Evolutionary conservation across 495 filamentous ascomycete species (phyloP).

Genomic region (Daldinia vernicosa): DNA sequence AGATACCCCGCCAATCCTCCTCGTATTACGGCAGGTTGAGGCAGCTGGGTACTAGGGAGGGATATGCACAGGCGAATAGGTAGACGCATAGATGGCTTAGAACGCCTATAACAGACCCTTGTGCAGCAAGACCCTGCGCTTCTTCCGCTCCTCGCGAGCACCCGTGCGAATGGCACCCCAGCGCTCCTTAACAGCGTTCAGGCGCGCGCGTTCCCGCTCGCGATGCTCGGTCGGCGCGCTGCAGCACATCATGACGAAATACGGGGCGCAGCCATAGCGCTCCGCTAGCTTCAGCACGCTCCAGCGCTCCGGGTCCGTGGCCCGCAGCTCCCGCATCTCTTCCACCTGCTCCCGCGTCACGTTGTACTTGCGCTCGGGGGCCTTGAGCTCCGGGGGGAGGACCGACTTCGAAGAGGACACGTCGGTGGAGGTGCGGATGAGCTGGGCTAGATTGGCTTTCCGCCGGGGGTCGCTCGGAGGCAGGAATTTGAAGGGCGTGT

Average conservation of each 20-base stretch:
- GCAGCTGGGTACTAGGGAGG: background rate
- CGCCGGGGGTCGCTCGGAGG: conserved; percentile 79
- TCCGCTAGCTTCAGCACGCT: conserved; percentile 73
- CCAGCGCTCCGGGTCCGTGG: conserved; percentile 74
- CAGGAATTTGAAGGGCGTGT: conserved; percentile 91
- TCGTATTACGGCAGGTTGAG: background rate
- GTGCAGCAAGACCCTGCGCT: conserved; percentile 69
- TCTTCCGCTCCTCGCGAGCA: conserved; percentile 77
- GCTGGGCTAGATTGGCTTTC: conserved; percentile 53
- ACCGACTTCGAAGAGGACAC: conserved; percentile 13
- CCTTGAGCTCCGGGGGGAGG: conserved; percentile 64
- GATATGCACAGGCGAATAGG: background rate
- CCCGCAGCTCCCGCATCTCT: conserved; percentile 78
- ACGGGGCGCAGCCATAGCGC: conserved; percentile 77
- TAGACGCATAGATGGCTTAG: background rate
- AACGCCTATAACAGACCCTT: conserved; percentile 56
- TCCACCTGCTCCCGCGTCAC: conserved; percentile 75
- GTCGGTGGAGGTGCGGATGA: conserved; percentile 44
- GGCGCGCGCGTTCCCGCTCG: conserved; percentile 48
- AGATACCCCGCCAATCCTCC: background rate
- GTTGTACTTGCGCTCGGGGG: conserved; percentile 72
- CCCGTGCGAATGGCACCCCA: conserved; percentile 77
- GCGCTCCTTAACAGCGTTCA: conserved; percentile 68
- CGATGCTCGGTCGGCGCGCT: conserved; percentile 51
- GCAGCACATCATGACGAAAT: conserved; percentile 73